Evolutionary conservation across 2,329 filamentous ascomycete genomes (phyloP), one percentile per base, ranked within the genome.

Genomic region (Metarhizium sp.): DNA sequence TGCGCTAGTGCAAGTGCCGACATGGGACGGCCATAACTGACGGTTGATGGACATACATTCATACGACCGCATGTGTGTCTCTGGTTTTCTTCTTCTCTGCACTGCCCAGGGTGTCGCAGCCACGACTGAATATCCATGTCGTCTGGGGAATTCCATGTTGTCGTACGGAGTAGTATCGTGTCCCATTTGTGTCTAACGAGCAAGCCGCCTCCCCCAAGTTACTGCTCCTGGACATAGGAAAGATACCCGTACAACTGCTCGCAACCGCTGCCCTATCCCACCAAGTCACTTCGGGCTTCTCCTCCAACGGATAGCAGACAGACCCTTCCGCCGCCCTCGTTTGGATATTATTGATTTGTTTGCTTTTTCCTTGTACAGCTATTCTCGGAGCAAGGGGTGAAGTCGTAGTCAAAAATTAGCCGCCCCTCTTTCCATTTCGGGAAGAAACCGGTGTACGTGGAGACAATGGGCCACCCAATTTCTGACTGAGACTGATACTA

Each of bases 1-100:
- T 51, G 54, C 54, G 48, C 54, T 54, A 55, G 53, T 18, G 47
- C 48, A 53, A 56, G 51, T 49, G 43, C 49, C 45, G 49, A 50
- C n/a, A 43, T 47, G 40, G 49, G 46, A 47, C 25, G 14, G 38
- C 38, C 13, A 16, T 40, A 16, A 2, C 10, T 40, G 13, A 40
- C 7, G 1, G 13, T 16, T 16, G 8, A 16, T 14, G 38, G 20
- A 20, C 20, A 20, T 20, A 20, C 20, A 20, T 40, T n/a, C 38
- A 11, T 25, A 25, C 25, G 25, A 25, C 25, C 25, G 25, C 25
- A 25, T 25, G 25, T 25, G 25, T 25, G 25, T 25, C 25, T 25
- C 25, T 25, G 25, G 25, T 25, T 25, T 25, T 25, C 25, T 25
- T 25, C 25, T 25, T 25, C 25, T 25, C 25, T 25, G 4, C 25